These are phyloP conservation scores for Rubroshorea leprosula DNA, from an alignment of 345 rosid genomes.

Conservation along the genomic window DNA sequence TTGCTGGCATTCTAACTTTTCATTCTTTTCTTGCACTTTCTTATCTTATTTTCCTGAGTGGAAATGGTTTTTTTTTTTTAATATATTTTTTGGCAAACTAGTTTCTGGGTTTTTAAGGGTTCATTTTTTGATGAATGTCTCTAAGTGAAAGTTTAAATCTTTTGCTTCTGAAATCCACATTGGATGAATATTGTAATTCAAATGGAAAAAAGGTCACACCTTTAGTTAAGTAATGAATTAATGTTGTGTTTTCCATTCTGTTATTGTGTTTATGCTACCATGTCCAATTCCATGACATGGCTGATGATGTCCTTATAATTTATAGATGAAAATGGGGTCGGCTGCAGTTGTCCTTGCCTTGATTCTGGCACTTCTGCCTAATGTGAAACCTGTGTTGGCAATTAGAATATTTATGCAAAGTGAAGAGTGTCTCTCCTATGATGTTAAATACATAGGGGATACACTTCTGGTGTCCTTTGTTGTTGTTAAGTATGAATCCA, in stretches of 20 bases:
- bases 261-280: not conserved
- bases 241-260: not conserved
- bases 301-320: constrained; percentile 1
- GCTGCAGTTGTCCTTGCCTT: constrained; percentile 16
- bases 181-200: not conserved
- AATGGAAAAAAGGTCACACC: no score
- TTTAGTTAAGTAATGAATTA: not conserved
- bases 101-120: not conserved
- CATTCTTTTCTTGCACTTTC: not conserved
- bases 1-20: no score
- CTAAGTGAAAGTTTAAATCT: not conserved
- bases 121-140: not conserved
- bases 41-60: no score
- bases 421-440: constrained; percentile 63
- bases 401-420: constrained; percentile 57
- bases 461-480: constrained; percentile 59
- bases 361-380: constrained; percentile 30
- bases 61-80: no score
- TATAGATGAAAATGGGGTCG: constrained; percentile 36
- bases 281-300: not conserved
- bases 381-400: constrained; percentile 30
- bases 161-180: not conserved
- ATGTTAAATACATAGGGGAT: constrained; percentile 60
- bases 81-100: no score
- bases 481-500: constrained; percentile 44